Conservation (phyloP, 495 filamentous ascomycete species). For the Darksidea phi region DNA sequence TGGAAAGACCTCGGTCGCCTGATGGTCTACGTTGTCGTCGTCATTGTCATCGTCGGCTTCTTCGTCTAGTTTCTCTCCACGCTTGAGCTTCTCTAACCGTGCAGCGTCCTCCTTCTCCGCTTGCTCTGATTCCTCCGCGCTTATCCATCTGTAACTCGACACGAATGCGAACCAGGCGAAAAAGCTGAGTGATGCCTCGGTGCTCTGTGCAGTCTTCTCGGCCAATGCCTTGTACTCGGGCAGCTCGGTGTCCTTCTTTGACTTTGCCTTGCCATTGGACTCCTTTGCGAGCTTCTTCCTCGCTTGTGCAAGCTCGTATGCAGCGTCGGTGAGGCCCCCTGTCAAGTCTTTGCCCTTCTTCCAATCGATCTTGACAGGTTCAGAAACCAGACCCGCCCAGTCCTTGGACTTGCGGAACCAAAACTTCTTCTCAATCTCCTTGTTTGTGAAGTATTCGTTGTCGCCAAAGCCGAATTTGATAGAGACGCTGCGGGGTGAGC, state of each 20-base stretch:
- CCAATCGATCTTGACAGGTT: slow-evolving; percentile 86
- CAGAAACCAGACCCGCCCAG: slow-evolving; percentile 72
- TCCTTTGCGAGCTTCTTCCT: slow-evolving; percentile 52
- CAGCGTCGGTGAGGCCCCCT: slow-evolving; percentile 70
- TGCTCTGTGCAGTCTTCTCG: slow-evolving; percentile 57
- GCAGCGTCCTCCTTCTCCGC: slow-evolving; percentile 60
- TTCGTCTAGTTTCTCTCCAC: slow-evolving; percentile 56
- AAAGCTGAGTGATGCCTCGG: slow-evolving; percentile 67
- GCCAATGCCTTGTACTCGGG: slow-evolving; percentile 54
- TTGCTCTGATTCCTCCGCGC: slow-evolving; percentile 64
- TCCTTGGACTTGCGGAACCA: slow-evolving; percentile 68
- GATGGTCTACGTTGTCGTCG: slow-evolving; percentile 54
- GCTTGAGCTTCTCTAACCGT: slow-evolving; percentile 55
- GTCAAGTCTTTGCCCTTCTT: slow-evolving; percentile 82
- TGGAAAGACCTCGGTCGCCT: slow-evolving; percentile 72
- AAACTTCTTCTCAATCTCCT: slow-evolving; percentile 81
- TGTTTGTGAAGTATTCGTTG: slow-evolving; percentile 75
- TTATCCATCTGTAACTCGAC: slow-evolving; percentile 57
- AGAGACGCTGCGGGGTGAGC: slow-evolving; percentile 64
- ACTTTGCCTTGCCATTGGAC: slow-evolving; percentile 8
- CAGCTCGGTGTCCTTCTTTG: slow-evolving; percentile 32
- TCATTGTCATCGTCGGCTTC: slow-evolving; percentile 54
- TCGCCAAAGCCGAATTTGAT: slow-evolving; percentile 61
- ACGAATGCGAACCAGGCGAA: slow-evolving; percentile 82
- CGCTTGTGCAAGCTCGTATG: slow-evolving; percentile 64